Evolutionary conservation across 2,329 filamentous ascomycete genomes (phyloP), one percentile per base, ranked within the genome.

Genomic region (Gnomoniopsis sp.): DNA sequence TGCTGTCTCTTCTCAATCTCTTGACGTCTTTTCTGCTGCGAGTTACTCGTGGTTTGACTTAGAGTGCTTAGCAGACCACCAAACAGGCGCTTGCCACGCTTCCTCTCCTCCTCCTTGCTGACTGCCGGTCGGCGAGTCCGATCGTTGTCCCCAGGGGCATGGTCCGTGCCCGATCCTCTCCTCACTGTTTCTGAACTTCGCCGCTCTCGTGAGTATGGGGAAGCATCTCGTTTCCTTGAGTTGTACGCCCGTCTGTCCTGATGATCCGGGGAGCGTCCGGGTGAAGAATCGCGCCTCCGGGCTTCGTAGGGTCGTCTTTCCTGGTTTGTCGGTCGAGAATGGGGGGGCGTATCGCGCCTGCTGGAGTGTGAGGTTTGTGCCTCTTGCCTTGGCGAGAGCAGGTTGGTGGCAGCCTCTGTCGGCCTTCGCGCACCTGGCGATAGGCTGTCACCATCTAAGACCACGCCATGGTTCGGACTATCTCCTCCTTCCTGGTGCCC

Each of bases 1-100:
- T 89, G 85, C 73, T 93, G 91, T 65, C 88, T 87, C 73, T 85
- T 88, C 76, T 95, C 92, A 71, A 93, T 92, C 71, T 93, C 92
- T 62, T 83, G 83, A 58, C 90, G 87, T 66, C 85, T 86, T 74
- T 83, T 88, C 74, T 88, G 86, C 77, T 79, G 84, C 64, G 76
- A 80, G 76, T 70, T 79, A 65, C 79, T 83, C 69, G 81, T 82
- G 67, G 83, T 87, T 74, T 93, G 89, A 72, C 88, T 91, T 61
- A 96, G 80, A 41, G 89, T 91, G 71, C 82, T 90, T 60, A 95
- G 78, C 58, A 96, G 76, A 38, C 88, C 90, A 62, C 93, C 93
- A 70, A 97, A 97, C 61, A 98, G 79, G 55, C 93, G 84, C 72
- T 90, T 88, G 22, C 90, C 90, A 41, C 93, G 88, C 70, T 90